Percentiles rank a stretch among this genome's conserved stretches.
Evolutionary conservation across 2,329 filamentous ascomycete genomes (phyloP).

Genomic region (Exophiala phaeomuriformis): DNA sequence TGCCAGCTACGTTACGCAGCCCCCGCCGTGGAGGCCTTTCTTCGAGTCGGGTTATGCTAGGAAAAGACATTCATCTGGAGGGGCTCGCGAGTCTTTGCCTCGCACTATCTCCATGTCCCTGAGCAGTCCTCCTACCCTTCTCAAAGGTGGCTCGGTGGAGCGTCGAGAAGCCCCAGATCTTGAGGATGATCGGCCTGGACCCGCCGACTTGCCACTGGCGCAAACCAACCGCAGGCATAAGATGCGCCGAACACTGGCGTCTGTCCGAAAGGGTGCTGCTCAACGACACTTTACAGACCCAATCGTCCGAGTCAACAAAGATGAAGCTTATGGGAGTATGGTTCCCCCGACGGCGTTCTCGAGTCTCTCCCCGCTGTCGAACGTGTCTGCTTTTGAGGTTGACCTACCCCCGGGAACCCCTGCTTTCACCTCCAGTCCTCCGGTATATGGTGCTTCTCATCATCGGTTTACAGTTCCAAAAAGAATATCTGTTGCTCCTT

Average conservation of each 20-base stretch:
- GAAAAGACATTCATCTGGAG: conserved; percentile 35
- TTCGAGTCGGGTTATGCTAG: conserved; percentile 34
- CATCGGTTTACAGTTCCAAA: conserved; percentile 32
- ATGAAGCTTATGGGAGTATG: conserved; percentile 24
- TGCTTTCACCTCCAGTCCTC: conserved; percentile 25
- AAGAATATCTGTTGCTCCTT: conserved; percentile 50
- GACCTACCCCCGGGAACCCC: conserved; percentile 26
- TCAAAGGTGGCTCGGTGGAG: conserved; percentile 17
- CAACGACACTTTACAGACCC: conserved; percentile 26
- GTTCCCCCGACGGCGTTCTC: conserved; percentile 21
- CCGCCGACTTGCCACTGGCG: neutral
- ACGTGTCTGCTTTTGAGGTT: conserved; percentile 30
- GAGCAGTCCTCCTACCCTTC: conserved; percentile 14
- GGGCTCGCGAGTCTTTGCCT: conserved; percentile 9
- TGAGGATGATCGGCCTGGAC: conserved; percentile 4
- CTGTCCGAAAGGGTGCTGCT: conserved; percentile 27
- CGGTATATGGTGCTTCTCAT: conserved; percentile 13
- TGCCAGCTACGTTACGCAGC: conserved; percentile 7
- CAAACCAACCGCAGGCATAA: conserved; percentile 17
- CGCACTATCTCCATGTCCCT: conserved; percentile 13
- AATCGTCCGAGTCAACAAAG: conserved; percentile 22
- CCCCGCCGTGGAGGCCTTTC: conserved; percentile 35
- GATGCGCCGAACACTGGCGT: conserved; percentile 30
- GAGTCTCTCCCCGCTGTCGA: conserved; percentile 28
- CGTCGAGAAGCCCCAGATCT: conserved; percentile 7